Base-by-base conservation (phyloP, 768 basidiomycete genomes). In the Psilocybe subaeruginosa region DNA sequence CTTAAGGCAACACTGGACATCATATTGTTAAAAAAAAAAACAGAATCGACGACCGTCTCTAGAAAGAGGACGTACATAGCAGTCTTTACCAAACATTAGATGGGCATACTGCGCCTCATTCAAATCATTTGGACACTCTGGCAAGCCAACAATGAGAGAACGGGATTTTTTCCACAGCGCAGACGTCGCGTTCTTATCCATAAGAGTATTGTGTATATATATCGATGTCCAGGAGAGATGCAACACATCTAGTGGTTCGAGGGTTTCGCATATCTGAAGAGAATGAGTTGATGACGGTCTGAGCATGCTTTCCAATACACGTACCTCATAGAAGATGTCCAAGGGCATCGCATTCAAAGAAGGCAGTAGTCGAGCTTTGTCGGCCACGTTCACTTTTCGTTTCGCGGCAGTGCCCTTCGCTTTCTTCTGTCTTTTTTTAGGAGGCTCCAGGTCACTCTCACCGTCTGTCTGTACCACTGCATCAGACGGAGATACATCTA, bases 161-260 rank as follows among this genome's bases (percentile, higher is more conserved):
- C 51, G 52, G 33, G 52, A 29, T 3, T 16, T 9, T 14, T 54
- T 37, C 59, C 59, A 60, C n/a, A 60, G n/a, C 12, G 11, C 29
- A 27, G 31, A 8, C 1, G 59, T 31, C 29, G 56, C 59, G 27
- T 54, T 58, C 4, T 41, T 7, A 11, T 35, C 58, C 69, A 73
- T 69, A 3, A 74, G 52, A 8, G 69, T 68, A 4, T 37, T 55
- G 3, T 74, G 74, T 31, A 81, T 64, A 8, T 64, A 37, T 59
- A 73, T 77, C 11, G 74, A 71, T 17, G 74, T 76, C 27, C 77
- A 73, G 14, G 79, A 69, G n/a, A 82, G 72, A 31, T 68, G 68
- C 29, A 81, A 67, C 17, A 82, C 64, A 56, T 80, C 79, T 4
- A 69, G 17, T 4, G 78, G 76, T 31, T 70, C 64, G 8, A 80